Evolutionary conservation across 2,329 filamentous ascomycete species (phyloP).

Genomic region (Aphanocladium album): DNA sequence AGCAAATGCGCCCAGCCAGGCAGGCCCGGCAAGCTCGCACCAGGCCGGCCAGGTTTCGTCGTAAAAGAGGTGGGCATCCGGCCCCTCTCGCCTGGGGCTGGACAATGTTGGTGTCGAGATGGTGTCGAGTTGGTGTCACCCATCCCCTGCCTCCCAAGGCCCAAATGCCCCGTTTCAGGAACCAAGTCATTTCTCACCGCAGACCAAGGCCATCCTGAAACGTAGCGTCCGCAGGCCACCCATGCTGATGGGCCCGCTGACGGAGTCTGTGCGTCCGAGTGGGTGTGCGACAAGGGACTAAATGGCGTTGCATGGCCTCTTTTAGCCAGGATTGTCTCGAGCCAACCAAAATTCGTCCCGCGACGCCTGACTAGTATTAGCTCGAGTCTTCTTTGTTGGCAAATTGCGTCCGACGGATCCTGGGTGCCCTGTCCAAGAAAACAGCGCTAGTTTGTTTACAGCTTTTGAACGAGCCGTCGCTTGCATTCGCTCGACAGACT

Average conservation of each 20-base stretch:
- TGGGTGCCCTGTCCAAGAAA: background rate
- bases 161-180: slow-evolving; percentile 23
- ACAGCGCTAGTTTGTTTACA: background rate
- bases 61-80: slow-evolving; percentile 13
- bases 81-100: slow-evolving; percentile 10
- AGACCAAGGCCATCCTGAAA: slow-evolving; percentile 25
- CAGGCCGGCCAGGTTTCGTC: slow-evolving; percentile 8
- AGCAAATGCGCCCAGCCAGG: background rate
- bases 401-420: slow-evolving; percentile 2
- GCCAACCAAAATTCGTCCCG: background rate
- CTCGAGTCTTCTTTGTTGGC: background rate
- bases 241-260: slow-evolving; percentile 15
- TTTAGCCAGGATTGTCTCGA: slow-evolving; percentile 4
- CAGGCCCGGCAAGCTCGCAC: background rate
- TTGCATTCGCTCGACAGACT: too few species aligned
- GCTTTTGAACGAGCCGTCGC: background rate
- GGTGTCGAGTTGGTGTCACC: slow-evolving; percentile 15
- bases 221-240: slow-evolving; percentile 15
- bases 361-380: background rate
- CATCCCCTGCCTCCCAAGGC: slow-evolving; percentile 15
- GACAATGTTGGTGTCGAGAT: slow-evolving; percentile 11
- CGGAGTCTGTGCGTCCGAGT: slow-evolving; percentile 11
- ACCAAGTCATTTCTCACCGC: slow-evolving; percentile 24
- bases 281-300: slow-evolving; percentile 8
- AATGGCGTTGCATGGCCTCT: background rate